These are phyloP conservation scores for Blumeria graminis DNA, from an alignment of 2,329 filamentous ascomycete species.

Conservation along the genomic window DNA sequence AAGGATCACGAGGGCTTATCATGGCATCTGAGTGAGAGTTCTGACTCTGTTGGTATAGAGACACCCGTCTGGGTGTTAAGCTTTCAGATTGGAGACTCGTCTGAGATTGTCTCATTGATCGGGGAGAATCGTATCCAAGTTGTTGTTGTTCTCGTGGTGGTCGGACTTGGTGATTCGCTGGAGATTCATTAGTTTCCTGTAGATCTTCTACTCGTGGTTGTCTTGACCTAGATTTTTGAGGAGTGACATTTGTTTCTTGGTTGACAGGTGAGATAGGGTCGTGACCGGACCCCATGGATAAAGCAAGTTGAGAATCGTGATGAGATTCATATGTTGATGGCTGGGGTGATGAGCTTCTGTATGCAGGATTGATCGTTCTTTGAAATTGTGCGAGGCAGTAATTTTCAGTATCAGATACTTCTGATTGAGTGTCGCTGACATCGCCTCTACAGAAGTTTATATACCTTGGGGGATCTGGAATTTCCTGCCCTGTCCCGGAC, in stretches of 20 bases:
- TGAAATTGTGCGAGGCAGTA: constrained; percentile 95
- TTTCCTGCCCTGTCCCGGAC: constrained; percentile 80
- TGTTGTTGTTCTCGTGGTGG: constrained; percentile 6
- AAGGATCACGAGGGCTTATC: constrained; percentile 69
- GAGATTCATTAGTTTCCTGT: not conserved
- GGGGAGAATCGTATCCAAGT: not conserved
- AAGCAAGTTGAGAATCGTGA: constrained; percentile 55
- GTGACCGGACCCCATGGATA: constrained; percentile 44
- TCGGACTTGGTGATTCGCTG: constrained; percentile 12
- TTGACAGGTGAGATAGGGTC: constrained; percentile 20
- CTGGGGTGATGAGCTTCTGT: constrained; percentile 85
- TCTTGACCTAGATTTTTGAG: constrained; percentile 21
- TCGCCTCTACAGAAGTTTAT: constrained; percentile 97
- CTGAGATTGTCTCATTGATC: not conserved
- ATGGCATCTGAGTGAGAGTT: constrained; percentile 29
- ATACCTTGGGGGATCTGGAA: constrained; percentile 88
- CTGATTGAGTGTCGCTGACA: constrained; percentile 54
- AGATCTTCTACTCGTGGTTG: constrained; percentile 9
- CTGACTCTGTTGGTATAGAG: constrained; percentile 15
- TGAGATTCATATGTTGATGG: constrained; percentile 84
- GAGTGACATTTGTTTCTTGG: constrained; percentile 24
- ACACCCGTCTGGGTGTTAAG: not conserved
- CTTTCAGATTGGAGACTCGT: not conserved
- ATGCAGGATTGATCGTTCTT: constrained; percentile 82
- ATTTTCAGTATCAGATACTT: constrained; percentile 61